Evolutionary conservation across 1,284 basidiomycete species (phyloP).

Genomic region (Leccinum angustisporum): DNA sequence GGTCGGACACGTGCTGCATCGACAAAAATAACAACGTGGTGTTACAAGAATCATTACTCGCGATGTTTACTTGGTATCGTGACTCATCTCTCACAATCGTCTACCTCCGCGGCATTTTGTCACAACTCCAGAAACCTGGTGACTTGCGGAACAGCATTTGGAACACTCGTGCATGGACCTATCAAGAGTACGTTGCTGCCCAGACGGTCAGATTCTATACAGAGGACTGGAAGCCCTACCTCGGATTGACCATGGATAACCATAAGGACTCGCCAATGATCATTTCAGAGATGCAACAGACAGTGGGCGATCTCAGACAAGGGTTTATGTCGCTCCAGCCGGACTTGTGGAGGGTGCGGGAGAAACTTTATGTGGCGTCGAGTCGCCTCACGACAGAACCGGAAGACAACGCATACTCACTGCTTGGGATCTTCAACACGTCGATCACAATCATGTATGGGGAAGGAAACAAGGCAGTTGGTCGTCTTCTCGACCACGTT

Average conservation of each 20-base stretch:
- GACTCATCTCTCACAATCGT: constrained; percentile 8
- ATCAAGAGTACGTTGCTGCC: constrained; percentile 13
- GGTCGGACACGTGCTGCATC: constrained; percentile 16
- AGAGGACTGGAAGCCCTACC: constrained; percentile 16
- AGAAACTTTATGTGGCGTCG: background rate
- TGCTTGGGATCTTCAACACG: background rate
- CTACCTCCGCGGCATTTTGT: background rate
- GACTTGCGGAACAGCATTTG: background rate
- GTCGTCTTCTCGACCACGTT: background rate
- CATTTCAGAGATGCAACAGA: constrained; percentile 5
- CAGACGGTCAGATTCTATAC: constrained; percentile 10
- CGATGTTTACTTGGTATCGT: constrained; percentile 5
- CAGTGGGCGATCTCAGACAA: background rate
- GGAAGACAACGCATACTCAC: background rate
- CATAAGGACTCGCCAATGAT: constrained; percentile 8
- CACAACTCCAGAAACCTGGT: background rate
- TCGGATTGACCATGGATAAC: constrained; percentile 7
- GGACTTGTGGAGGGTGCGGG: background rate
- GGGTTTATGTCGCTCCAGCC: background rate
- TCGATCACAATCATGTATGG: background rate
- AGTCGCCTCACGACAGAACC: background rate
- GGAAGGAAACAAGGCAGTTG: background rate
- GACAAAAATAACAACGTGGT: background rate
- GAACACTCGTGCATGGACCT: constrained; percentile 9
- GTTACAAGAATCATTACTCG: background rate